Conservation (phyloP, 352 stramenopile species). For the Phytophthora multivora region DNA sequence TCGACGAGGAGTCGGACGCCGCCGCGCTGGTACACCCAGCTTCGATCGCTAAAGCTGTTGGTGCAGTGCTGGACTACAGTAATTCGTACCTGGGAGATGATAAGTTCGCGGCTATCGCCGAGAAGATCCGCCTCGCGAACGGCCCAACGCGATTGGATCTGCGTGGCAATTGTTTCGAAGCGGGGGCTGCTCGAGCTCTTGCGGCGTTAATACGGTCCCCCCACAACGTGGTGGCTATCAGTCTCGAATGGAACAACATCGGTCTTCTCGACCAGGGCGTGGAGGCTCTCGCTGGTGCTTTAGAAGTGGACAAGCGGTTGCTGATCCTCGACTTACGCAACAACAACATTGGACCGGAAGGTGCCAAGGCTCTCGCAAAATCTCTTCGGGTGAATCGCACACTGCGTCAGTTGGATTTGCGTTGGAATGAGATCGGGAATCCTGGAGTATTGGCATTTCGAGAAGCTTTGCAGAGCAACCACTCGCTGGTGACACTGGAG, state of each 20-base stretch:
- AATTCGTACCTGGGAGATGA: slow-evolving; percentile 77
- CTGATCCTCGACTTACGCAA: slow-evolving; percentile 81
- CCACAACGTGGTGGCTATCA: slow-evolving; percentile 64
- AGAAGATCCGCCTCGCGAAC: slow-evolving; percentile 43
- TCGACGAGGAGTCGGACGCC: slow-evolving; percentile 9
- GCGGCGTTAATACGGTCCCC: slow-evolving; percentile 56
- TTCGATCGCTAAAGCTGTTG: neutral
- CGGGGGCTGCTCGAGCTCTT: slow-evolving; percentile 51
- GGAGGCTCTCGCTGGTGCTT: slow-evolving; percentile 57
- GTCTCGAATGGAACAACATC: slow-evolving; percentile 86
- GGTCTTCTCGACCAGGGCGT: slow-evolving; percentile 78
- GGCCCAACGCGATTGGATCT: slow-evolving; percentile 62
- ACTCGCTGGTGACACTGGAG: slow-evolving; percentile 63
- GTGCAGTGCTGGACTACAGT: slow-evolving; percentile 66
- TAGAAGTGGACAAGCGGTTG: slow-evolving; percentile 70
- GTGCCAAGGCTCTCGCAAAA: slow-evolving; percentile 62
- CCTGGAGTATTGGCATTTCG: slow-evolving; percentile 71
- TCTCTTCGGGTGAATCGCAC: slow-evolving; percentile 65
- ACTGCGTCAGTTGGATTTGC: slow-evolving; percentile 75
- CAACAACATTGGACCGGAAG: slow-evolving; percentile 82
- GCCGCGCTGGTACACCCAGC: slow-evolving; percentile 5
- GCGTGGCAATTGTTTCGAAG: slow-evolving; percentile 79
- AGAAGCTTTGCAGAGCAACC: slow-evolving; percentile 73
- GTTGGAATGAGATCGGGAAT: slow-evolving; percentile 85
- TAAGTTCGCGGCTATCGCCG: slow-evolving; percentile 62